Evolutionary conservation across 2,329 filamentous ascomycete genomes (phyloP).

Genomic region (Xylariaceae sp.): DNA sequence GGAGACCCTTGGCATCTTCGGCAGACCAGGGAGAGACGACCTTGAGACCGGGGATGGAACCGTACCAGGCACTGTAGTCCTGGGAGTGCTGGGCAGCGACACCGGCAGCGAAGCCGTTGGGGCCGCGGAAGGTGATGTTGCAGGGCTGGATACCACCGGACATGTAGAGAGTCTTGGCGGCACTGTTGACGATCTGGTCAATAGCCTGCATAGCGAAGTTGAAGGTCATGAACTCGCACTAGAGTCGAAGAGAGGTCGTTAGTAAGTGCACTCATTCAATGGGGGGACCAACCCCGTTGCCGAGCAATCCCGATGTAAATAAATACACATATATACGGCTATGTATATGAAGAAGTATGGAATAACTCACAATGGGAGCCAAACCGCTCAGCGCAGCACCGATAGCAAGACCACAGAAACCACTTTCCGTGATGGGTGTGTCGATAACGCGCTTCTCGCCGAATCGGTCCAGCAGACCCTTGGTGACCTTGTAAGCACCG

Average conservation of each 20-base stretch:
- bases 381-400: constrained; percentile 92
- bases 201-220: constrained; percentile 99
- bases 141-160: constrained; percentile 98
- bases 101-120: constrained; percentile 95
- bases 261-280: constrained; percentile 2
- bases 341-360: background rate
- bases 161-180: constrained; percentile 99
- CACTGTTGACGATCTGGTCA: constrained; percentile 99
- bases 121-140: constrained; percentile 99
- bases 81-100: constrained; percentile 98
- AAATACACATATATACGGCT: background rate
- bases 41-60: constrained; percentile 94
- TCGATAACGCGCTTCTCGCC: constrained; percentile 97
- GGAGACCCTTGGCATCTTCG: constrained; percentile 94
- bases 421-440: constrained; percentile 95
- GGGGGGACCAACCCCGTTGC: too few relatives aligned
- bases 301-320: background rate
- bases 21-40: constrained; percentile 94
- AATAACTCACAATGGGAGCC: constrained; percentile 72
- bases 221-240: constrained; percentile 99
- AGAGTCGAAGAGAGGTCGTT: background rate
- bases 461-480: constrained; percentile 93
- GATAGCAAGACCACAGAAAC: constrained; percentile 88
- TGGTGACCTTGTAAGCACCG: constrained; percentile 99
- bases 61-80: constrained; percentile 98